Base-by-base conservation (phyloP, 495 filamentous ascomycete species). In the Penicillium daleae region DNA sequence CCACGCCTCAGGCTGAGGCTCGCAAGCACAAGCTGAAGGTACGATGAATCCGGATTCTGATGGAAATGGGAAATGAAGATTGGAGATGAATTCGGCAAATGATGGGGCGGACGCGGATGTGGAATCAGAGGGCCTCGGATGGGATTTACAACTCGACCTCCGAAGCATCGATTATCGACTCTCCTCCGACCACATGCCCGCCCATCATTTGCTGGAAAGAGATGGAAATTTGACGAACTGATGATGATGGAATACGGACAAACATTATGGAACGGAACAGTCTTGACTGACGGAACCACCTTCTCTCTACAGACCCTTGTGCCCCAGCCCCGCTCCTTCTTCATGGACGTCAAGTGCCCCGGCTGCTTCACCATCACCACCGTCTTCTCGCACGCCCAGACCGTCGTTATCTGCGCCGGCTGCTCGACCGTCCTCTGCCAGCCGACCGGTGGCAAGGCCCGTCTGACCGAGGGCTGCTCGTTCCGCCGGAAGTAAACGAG, bases 271-370 rank as follows among this genome's bases (percentile, higher is more conserved):
- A 52, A 35, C 10, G 12, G 51, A 37, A 48, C 31, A 49, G 29
- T 37, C 24, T 40, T 33, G 42, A 24, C 54, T 56, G 37, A 56
- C 54, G 8, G 4, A 5, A 75, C 63, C 19, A 35, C 42, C 13
- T 48, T 49, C 9, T 35, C 13, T 53, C 13, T 44, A 61, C 69
- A 97, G 95, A 90, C 85, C 59, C 89, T 99, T 73, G 95, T 99
- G 74, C 95, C 95, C 71, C 89, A 87, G 61, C 95, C 95, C 65
- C 92, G 95, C 72, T 97, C 93, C 70, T 99, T 98, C 89, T 99
- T 99, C 88, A 99, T 99, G 95, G 95, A 99, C 73, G 95, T 99
- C 83, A 99, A 97, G 87, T 99, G 95, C 89, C 95, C 94, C 76
- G 95, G 95, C 74, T 99, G 95, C 90, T 99, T 99, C 90, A 97